These are phyloP conservation scores for Ascodesmis nigricans DNA, from an alignment of 495 filamentous ascomycete genomes.

Conservation along the genomic window DNA sequence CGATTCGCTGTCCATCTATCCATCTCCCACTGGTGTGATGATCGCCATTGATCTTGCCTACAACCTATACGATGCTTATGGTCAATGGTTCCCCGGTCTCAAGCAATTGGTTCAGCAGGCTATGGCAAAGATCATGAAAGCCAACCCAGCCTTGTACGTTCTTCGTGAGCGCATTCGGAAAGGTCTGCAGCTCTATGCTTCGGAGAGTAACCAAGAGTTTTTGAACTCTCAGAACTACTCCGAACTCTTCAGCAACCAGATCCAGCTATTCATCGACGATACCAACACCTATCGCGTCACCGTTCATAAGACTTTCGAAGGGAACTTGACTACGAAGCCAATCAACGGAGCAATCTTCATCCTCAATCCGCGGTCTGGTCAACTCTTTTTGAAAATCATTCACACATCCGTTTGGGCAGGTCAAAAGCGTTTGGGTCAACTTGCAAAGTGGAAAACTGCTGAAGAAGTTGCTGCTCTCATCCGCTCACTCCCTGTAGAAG, in stretches of 20 bases:
- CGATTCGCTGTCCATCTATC: conserved; percentile 98
- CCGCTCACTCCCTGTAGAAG: conserved; percentile 87
- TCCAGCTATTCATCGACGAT: conserved; percentile 97
- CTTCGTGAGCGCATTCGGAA: conserved; percentile 95
- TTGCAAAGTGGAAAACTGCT: conserved; percentile 99
- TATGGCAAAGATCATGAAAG: conserved; percentile 99
- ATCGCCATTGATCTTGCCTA: conserved; percentile 96
- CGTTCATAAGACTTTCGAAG: conserved; percentile 99
- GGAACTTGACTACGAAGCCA: conserved; percentile 96
- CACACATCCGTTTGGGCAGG: conserved; percentile 99
- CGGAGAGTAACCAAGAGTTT: conserved; percentile 98
- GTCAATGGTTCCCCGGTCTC: conserved; percentile 94
- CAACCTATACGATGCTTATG: conserved; percentile 94
- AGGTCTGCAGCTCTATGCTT: conserved; percentile 93
- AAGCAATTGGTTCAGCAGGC: conserved; percentile 95
- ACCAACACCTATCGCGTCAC: conserved; percentile 99
- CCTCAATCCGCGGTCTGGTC: conserved; percentile 94
- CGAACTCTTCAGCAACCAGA: conserved; percentile 96
- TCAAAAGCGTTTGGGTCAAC: conserved; percentile 93
- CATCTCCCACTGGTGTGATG: conserved; percentile 93
- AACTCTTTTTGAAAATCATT: conserved; percentile 98
- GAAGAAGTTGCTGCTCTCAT: conserved; percentile 99
- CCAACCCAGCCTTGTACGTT: conserved; percentile 92
- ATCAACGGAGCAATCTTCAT: conserved; percentile 99
- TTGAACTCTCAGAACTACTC: conserved; percentile 99